Conservation (phyloP, 2,329 filamentous ascomycete species). For the Fusarium verticillioides region DNA sequence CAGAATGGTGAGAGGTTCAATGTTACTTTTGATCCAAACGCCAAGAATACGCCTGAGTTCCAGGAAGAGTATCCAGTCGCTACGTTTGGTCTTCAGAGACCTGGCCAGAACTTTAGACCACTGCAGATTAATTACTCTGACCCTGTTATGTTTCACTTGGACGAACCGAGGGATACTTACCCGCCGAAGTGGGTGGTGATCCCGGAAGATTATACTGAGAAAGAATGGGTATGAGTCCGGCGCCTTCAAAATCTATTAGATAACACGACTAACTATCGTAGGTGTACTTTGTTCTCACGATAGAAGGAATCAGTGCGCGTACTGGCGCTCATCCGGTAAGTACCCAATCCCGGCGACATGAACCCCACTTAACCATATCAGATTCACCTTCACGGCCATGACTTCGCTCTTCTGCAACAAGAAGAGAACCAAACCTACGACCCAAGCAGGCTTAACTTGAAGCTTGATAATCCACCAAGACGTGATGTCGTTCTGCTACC, state of each 20-base stretch:
- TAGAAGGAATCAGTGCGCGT: not conserved
- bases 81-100: conserved; percentile 18
- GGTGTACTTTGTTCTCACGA: conserved; percentile 34
- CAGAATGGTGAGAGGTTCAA: conserved; percentile 29
- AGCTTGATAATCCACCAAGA: conserved; percentile 57
- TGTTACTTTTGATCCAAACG: conserved; percentile 12
- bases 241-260: rapidly evolving
- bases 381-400: conserved; percentile 42
- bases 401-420: conserved; percentile 38
- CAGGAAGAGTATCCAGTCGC: conserved; percentile 22
- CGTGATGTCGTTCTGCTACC: conserved; percentile 62
- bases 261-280: not conserved
- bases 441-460: conserved; percentile 21
- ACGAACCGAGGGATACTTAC: not conserved
- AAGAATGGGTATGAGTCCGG: conserved; percentile 23
- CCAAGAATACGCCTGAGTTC: not conserved
- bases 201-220: conserved; percentile 32
- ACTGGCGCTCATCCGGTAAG: conserved; percentile 36
- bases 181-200: conserved; percentile 36
- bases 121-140: conserved; percentile 35
- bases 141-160: conserved; percentile 28
- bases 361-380: not conserved
- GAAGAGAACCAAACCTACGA: conserved; percentile 17
- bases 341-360: rapidly evolving
- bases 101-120: conserved; percentile 11